These are phyloP conservation scores for Raffaelea deltoideospora DNA, from an alignment of 2,329 filamentous ascomycete genomes.

Conservation along the genomic window DNA sequence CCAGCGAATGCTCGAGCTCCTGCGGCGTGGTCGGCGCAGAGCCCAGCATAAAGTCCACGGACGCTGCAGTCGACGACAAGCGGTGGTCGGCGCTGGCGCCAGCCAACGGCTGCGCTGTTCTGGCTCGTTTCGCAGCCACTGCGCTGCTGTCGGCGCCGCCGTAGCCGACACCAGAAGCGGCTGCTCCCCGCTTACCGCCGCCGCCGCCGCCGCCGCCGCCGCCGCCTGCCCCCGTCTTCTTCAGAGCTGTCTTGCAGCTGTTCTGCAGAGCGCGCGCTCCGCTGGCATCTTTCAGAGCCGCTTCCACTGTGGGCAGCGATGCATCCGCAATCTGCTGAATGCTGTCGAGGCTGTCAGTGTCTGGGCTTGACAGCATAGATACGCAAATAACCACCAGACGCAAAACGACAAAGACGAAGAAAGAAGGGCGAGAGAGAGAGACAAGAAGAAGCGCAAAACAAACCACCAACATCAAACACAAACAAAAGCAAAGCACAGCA, in stretches of 20 bases:
- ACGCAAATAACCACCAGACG: no score
- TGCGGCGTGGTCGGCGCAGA: slow-evolving; percentile 28
- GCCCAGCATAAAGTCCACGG: slow-evolving; percentile 12
- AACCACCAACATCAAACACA: no score
- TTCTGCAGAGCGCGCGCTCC: slow-evolving; percentile 34
- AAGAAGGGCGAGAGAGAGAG: neutral
- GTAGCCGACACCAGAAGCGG: no score
- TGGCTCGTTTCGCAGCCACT: slow-evolving; percentile 18
- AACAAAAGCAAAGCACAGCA: no score
- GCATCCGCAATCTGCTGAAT: slow-evolving; percentile 40
- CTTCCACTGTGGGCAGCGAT: slow-evolving; percentile 25
- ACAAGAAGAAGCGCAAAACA: no score
- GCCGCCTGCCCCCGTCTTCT: slow-evolving; percentile 15
- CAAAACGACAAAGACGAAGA: neutral
- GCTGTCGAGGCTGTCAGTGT: slow-evolving; percentile 15
- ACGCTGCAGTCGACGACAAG: neutral
- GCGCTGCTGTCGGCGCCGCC: neutral
- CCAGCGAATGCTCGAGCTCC: slow-evolving; percentile 47
- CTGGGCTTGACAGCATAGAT: neutral
- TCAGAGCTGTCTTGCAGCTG: slow-evolving; percentile 38
- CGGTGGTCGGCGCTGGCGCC: slow-evolving; percentile 3
- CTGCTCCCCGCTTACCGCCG: slow-evolving; percentile 16
- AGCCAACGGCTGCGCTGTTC: neutral
- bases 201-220: slow-evolving; percentile 7
- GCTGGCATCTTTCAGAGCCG: slow-evolving; percentile 31